Base-by-base conservation (phyloP, 2,329 filamentous ascomycete genomes). In the Colletotrichum lini region DNA sequence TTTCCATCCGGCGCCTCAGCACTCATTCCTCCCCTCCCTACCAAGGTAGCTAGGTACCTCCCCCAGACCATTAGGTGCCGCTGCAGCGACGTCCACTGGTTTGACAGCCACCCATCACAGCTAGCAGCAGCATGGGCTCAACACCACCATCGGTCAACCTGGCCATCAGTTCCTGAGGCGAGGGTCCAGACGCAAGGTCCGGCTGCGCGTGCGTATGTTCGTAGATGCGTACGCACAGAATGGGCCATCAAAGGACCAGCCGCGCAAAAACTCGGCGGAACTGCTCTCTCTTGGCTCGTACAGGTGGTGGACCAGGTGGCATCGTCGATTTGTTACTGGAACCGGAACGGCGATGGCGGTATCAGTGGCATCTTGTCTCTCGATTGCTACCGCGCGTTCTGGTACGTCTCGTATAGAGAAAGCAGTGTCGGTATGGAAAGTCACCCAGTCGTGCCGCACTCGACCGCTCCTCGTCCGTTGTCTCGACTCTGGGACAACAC, bases 61-160 rank as follows among this genome's bases (percentile, higher is more conserved):
- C 49, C n/a, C 62, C 54, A 60, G 62, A 40, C 56, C 54, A 61
- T 67, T 66, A 56, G 67, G 54, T 66, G 54, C 67, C 62, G 61
- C 21, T 49, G 62, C 40, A 62, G 62, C 54, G 54, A 63, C 63
- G n/a, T 65, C 49, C 67, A 56, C 42, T 54, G 38, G 40, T 49
- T 49, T 70, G 67, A 70, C 67, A 67, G 67, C 67, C 63, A 54
- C 47, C 67, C 62, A 54, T 50, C 49, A 67, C 49, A 50, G 16
- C 21, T 16, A 35, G 56, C 30, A 60, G 49, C 60, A 38, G 63
- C 62, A 49, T 54, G 45, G 21, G n/a, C 67, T 54, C 47, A 21
- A 66, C 67, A 70, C 66, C 44, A 50, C 53, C 60, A 50, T 30
- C 67, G 60, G 23, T 49, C 47, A 70, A 60, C 54, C 47, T 69